Percentiles rank a stretch among this genome's conserved stretches.
phyloP scores from a whole-genome alignment of 2,329 filamentous ascomycete genomes.

The Piedraia hortae region DNA sequence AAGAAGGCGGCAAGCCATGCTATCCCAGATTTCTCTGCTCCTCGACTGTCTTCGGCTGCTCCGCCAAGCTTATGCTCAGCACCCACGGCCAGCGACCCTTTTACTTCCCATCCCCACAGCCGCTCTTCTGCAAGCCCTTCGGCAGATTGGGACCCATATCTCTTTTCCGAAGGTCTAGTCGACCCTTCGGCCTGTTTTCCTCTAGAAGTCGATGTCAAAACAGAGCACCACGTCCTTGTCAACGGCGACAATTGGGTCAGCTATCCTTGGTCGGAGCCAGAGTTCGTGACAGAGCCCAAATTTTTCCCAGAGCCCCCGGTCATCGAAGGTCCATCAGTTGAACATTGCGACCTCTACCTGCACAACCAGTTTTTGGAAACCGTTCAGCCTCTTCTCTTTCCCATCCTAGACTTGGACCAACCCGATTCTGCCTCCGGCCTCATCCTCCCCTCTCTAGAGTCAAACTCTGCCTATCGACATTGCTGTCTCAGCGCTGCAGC shows the following conservation, averaged over 20 bases:
- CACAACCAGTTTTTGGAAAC: slow-evolving; percentile 76
- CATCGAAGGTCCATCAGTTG: slow-evolving; percentile 60
- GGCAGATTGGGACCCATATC: slow-evolving; percentile 34
- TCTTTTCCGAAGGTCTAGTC: slow-evolving; percentile 23
- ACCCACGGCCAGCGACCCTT: slow-evolving; percentile 46
- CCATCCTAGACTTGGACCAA: slow-evolving; percentile 71
- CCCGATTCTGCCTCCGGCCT: slow-evolving; percentile 60
- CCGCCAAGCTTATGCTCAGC: slow-evolving; percentile 56
- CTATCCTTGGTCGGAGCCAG: slow-evolving; percentile 36
- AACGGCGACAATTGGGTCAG: slow-evolving; percentile 60
- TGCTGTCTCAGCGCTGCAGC: slow-evolving; percentile 85
- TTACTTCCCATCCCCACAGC: slow-evolving; percentile 43
- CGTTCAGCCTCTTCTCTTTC: slow-evolving; percentile 72
- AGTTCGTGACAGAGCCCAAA: slow-evolving; percentile 33
- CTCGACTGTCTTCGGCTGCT: too few species aligned
- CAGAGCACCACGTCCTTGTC: slow-evolving; percentile 77
- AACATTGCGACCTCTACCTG: slow-evolving; percentile 63
- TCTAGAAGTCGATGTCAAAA: slow-evolving; percentile 90
- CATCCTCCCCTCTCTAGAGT: slow-evolving; percentile 64
- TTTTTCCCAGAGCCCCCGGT: slow-evolving; percentile 58
- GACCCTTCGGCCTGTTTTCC: too few species aligned
- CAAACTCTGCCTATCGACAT: slow-evolving; percentile 80
- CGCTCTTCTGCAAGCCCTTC: slow-evolving; percentile 62
- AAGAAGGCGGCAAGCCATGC: slow-evolving; percentile 53
- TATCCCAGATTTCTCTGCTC: too few species aligned